phyloP scores from a whole-genome alignment of 192 early-diverging fungal genomes.

The Allomyces javanicus region DNA sequence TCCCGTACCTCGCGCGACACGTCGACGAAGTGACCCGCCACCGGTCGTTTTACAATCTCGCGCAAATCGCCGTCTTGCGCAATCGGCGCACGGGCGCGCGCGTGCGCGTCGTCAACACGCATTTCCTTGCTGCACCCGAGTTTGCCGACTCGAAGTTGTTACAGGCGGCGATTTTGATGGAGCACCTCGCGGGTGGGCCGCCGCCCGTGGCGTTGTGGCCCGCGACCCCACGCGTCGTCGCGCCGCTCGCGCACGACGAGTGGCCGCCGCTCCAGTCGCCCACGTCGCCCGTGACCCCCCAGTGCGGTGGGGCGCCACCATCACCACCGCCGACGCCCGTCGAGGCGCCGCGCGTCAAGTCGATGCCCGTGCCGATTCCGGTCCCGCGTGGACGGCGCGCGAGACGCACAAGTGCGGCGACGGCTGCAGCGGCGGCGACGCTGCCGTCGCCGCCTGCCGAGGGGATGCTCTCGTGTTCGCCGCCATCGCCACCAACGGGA shows the following conservation, averaged over 20 bases:
- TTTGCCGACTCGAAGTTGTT: constrained; percentile 2
- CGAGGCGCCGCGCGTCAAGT: background rate
- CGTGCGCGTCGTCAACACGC: constrained; percentile 3
- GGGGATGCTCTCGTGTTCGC: too few relatives aligned
- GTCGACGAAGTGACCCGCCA: background rate
- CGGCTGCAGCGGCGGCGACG: background rate
- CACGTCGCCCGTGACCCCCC: background rate
- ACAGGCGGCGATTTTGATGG: constrained; percentile 4
- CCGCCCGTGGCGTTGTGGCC: background rate
- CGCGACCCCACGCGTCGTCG: background rate
- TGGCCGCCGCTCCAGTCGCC: background rate
- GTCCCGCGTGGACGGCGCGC: background rate
- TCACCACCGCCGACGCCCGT: too few relatives aligned
- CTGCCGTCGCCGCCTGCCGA: background rate
- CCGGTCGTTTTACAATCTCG: constrained; percentile 1
- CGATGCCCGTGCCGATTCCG: background rate
- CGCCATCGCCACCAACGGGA: too few relatives aligned
- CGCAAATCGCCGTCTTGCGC: constrained; percentile 2
- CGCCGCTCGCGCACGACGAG: background rate
- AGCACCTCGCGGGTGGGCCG: background rate
- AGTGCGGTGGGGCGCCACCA: too few relatives aligned
- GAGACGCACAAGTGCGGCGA: background rate
- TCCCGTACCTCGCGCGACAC: background rate
- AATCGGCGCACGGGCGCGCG: background rate
- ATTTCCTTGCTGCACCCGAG: constrained; percentile 1